phyloP scores from a whole-genome alignment of 164 flowering plant species.

The Echeveria elegans region DNA sequence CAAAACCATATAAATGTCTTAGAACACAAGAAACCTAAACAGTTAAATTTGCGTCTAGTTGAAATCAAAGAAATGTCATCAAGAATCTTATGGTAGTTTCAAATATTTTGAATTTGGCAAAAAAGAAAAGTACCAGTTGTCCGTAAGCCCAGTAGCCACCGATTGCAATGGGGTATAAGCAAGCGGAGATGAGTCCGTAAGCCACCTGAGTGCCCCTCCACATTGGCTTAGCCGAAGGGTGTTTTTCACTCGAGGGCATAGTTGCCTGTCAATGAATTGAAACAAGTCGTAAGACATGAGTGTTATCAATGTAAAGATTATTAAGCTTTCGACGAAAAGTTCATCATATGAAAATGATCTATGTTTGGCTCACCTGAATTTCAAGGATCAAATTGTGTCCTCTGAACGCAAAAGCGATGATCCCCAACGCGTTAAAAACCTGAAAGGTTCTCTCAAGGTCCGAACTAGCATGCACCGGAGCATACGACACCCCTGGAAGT shows the following conservation, averaged over 20 bases:
- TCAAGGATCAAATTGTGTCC: slow-evolving; percentile 48
- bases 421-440: slow-evolving; percentile 29
- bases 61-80: no score
- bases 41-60: no score
- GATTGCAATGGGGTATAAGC: slow-evolving; percentile 48
- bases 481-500: slow-evolving; percentile 12
- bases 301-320: background rate
- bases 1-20: background rate
- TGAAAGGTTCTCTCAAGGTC: slow-evolving; percentile 7
- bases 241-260: slow-evolving; percentile 41
- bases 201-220: slow-evolving; percentile 47
- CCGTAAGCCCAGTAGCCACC: slow-evolving; percentile 61
- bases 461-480: background rate
- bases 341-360: background rate
- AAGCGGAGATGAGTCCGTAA: slow-evolving; percentile 33
- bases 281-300: background rate
- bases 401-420: slow-evolving; percentile 38
- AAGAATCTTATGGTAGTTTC: no score
- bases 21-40: background rate
- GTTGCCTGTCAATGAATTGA: slow-evolving; percentile 30
- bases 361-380: slow-evolving; percentile 30
- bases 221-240: slow-evolving; percentile 40
- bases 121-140: background rate
- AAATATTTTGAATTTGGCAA: background rate
- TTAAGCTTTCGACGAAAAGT: background rate